Conservation (phyloP, 257 asterid genomes). For the Pogostemon cablin region DNA sequence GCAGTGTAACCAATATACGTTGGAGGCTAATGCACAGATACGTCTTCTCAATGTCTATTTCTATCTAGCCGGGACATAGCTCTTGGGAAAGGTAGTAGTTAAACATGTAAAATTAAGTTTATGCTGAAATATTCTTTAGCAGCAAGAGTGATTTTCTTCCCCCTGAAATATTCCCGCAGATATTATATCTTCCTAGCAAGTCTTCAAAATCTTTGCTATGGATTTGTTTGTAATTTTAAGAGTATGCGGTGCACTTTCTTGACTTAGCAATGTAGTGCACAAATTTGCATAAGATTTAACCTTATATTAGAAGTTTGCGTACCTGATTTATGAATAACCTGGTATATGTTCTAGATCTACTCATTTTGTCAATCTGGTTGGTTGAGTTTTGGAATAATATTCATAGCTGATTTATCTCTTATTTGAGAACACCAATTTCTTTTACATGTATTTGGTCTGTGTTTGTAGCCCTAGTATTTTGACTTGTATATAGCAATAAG, state of each 20-base stretch:
- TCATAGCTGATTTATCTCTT: neutral
- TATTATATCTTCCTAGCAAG: conserved; percentile 18
- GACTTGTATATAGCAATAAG: conserved; percentile 3
- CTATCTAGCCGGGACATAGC: conserved; percentile 9
- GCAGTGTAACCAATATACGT: conserved; percentile 48
- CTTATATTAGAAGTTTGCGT: neutral
- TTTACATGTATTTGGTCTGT: conserved; percentile 1
- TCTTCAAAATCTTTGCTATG: conserved; percentile 7
- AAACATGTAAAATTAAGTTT: conserved; percentile 25
- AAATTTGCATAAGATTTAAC: conserved; percentile 19
- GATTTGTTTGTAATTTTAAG: conserved; percentile 15
- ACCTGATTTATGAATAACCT: neutral
- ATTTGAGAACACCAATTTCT: neutral
- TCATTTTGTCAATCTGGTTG: conserved; percentile 24
- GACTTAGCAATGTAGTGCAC: conserved; percentile 7
- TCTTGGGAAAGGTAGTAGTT: conserved; percentile 17
- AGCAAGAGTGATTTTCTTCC: neutral
- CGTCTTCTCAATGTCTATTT: conserved; percentile 7
- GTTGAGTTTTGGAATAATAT: conserved; percentile 4
- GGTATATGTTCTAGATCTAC: neutral
- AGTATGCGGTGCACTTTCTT: conserved; percentile 8
- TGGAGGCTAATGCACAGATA: conserved; percentile 25
- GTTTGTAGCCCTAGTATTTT: conserved; percentile 2
- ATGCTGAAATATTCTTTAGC: conserved; percentile 10
- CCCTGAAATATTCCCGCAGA: conserved; percentile 9